A percentile compares a stretch with the other conserved stretches of the same genome.
Conservation (phyloP, 1,139 yeast species). For the Geotrichum restrictum region DNA sequence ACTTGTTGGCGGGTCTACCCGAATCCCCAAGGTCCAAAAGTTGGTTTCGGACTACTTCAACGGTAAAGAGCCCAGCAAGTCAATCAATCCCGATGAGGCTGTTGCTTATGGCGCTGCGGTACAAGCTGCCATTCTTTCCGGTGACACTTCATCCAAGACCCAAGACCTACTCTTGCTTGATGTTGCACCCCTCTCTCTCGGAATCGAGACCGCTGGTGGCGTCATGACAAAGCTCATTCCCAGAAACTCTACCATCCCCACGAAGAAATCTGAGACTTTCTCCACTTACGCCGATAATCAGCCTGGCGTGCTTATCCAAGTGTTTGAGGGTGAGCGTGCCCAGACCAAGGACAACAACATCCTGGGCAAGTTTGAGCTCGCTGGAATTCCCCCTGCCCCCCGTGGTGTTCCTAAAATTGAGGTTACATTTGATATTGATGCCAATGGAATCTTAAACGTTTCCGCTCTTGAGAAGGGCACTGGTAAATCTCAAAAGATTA, state of each 20-base stretch:
- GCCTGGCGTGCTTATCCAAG: conserved; percentile 94
- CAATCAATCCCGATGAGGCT: conserved; percentile 96
- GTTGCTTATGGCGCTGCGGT: conserved; percentile 98
- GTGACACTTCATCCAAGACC: conserved; percentile 74
- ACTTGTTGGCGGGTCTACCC: conserved; percentile 94
- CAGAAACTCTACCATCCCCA: conserved; percentile 96
- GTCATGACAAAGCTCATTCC: conserved; percentile 95
- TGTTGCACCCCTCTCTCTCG: too few relatives aligned
- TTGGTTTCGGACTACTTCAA: conserved; percentile 79
- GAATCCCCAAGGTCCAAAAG: conserved; percentile 96
- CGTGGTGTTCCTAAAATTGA: conserved; percentile 97
- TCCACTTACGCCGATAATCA: conserved; percentile 97
- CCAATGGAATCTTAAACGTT: conserved; percentile 92
- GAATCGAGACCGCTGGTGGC: conserved; percentile 97
- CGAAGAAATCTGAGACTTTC: too few relatives aligned
- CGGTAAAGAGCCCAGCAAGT: too few relatives aligned
- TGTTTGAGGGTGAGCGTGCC: conserved; percentile 96
- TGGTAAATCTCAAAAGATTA: conserved; percentile 89
- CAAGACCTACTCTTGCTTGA: conserved; percentile 85
- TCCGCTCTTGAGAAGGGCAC: conserved; percentile 95
- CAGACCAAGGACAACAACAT: conserved; percentile 92
- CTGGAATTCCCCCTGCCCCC: conserved; percentile 97
- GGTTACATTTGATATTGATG: conserved; percentile 91
- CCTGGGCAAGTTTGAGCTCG: conserved; percentile 90
- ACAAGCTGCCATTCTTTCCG: conserved; percentile 92